A percentile compares a stretch with the other conserved stretches of the same genome.
Conservation (phyloP, 306 rosid species). For the Cucurbita maxima region DNA sequence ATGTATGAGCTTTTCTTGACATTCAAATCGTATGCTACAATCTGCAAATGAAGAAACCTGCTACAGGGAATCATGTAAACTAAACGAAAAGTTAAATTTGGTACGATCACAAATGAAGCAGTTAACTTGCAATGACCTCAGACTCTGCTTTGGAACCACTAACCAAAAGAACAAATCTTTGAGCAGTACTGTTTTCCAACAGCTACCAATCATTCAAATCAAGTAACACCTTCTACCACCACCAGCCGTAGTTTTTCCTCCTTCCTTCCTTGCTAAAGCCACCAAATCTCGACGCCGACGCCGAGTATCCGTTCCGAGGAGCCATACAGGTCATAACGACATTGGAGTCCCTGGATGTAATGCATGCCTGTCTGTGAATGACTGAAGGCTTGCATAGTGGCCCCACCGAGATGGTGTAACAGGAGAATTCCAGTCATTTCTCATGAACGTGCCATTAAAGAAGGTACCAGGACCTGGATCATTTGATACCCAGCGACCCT, state of each 20-base stretch:
- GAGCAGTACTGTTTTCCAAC: neutral
- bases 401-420: constrained; percentile 26
- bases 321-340: constrained; percentile 18
- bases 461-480: constrained; percentile 25
- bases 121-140: neutral
- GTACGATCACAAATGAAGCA: neutral
- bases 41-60: neutral
- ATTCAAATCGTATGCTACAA: no score
- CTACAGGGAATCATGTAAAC: neutral
- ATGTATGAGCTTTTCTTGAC: no score
- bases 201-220: constrained; percentile 7
- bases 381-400: constrained; percentile 13
- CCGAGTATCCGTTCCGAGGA: constrained; percentile 28
- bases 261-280: constrained; percentile 20
- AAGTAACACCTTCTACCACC: constrained; percentile 30
- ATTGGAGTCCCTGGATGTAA: constrained; percentile 20
- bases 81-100: neutral
- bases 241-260: constrained; percentile 30
- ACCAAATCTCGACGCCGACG: constrained; percentile 39
- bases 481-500: constrained; percentile 39
- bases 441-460: constrained; percentile 16
- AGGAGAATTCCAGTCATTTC: constrained; percentile 13
- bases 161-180: neutral
- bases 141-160: neutral
- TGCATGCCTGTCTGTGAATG: neutral